phyloP scores from a whole-genome alignment of 2,329 filamentous ascomycete genomes.

The Byssothecium circinans region DNA sequence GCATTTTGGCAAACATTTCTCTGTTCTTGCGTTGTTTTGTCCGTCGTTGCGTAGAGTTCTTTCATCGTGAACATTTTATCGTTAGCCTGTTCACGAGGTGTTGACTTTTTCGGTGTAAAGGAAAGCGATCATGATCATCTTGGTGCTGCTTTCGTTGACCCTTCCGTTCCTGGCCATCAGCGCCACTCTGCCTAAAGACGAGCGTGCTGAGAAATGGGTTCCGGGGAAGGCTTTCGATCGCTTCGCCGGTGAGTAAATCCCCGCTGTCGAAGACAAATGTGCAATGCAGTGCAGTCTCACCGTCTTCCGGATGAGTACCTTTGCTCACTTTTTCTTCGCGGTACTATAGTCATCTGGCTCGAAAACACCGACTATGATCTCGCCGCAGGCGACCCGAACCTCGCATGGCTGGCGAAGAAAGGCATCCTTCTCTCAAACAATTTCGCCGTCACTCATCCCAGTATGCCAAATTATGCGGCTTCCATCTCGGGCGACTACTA shows the following conservation, averaged over 20 bases:
- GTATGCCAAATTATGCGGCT: slow-evolving; percentile 75
- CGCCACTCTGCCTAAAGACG: background rate
- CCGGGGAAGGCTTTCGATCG: slow-evolving; percentile 73
- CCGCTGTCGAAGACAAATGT: too few species aligned
- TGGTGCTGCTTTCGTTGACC: background rate
- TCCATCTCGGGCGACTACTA: slow-evolving; percentile 71
- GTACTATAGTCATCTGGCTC: slow-evolving; percentile 64
- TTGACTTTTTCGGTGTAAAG: slow-evolving; percentile 3
- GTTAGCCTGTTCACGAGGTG: slow-evolving; percentile 14
- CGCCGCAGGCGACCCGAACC: slow-evolving; percentile 63
- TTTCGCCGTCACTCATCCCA: slow-evolving; percentile 67
- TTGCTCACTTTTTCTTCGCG: too few species aligned
- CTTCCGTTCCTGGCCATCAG: slow-evolving; percentile 12
- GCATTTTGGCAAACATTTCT: too few species aligned
- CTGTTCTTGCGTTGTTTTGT: too few species aligned
- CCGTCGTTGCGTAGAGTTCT: too few species aligned
- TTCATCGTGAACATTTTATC: too few species aligned
- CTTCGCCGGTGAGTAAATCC: slow-evolving; percentile 52
- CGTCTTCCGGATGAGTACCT: too few species aligned
- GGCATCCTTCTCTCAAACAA: slow-evolving; percentile 63
- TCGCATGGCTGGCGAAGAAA: slow-evolving; percentile 60
- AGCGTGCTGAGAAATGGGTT: slow-evolving; percentile 54
- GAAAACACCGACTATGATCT: slow-evolving; percentile 74
- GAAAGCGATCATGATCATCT: background rate
- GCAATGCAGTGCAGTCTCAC: too few species aligned